Conservation (phyloP, 176 grass and related monocot species). For the Chloris gayana region DNA sequence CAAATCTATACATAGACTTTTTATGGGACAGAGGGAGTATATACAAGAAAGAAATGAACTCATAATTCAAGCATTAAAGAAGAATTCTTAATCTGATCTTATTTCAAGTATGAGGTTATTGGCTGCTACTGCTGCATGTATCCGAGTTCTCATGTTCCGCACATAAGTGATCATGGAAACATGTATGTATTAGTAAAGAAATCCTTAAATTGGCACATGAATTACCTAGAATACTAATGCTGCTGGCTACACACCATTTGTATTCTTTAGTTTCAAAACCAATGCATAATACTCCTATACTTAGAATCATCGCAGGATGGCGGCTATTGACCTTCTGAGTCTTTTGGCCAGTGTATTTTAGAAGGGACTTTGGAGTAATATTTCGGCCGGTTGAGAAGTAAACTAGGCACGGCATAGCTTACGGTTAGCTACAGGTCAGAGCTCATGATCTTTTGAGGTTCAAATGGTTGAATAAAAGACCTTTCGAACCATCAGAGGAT, state of each 20-base stretch:
- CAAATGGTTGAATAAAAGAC: not conserved
- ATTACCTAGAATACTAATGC: not conserved
- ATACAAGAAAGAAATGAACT: conserved; percentile 1
- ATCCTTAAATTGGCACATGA: not conserved
- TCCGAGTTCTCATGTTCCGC: not conserved
- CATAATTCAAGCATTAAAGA: conserved; percentile 8
- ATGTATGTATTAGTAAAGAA: not conserved
- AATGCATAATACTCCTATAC: not conserved
- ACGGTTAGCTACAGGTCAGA: not conserved
- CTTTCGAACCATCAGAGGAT: too few species aligned
- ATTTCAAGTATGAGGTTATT: not conserved
- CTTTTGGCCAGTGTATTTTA: not conserved
- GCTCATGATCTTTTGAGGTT: not conserved
- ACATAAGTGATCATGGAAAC: not conserved
- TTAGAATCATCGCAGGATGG: conserved; percentile 8
- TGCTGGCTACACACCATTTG: not conserved
- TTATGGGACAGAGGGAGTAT: not conserved
- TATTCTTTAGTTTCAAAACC: not conserved
- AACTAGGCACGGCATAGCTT: not conserved
- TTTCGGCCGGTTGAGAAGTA: not conserved
- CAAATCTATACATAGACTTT: too few species aligned
- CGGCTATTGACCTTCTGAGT: not conserved
- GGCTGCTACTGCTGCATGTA: not conserved
- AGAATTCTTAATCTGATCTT: not conserved
- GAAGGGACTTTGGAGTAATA: not conserved